These are phyloP conservation scores for Hymenoscyphus repandus DNA, from an alignment of 2,329 filamentous ascomycete genomes.

Conservation along the genomic window DNA sequence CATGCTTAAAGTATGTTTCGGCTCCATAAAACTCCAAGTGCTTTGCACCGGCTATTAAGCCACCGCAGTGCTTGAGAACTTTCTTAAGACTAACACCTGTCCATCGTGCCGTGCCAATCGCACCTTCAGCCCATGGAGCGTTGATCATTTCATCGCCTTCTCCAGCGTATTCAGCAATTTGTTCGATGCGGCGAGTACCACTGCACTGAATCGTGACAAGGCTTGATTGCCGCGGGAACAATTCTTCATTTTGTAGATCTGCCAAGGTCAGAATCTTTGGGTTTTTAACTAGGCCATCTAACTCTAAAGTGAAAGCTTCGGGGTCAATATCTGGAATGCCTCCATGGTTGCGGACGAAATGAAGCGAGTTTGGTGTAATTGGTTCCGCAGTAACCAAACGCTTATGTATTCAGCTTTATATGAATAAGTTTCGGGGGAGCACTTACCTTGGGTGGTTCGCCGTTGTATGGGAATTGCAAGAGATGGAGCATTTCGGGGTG, in stretches of 20 bases:
- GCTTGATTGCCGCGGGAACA: constrained; percentile 33
- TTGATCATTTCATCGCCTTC: constrained; percentile 58
- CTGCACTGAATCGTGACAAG: constrained; percentile 61
- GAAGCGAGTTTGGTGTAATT: constrained; percentile 56
- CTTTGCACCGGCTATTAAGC: constrained; percentile 46
- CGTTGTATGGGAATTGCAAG: constrained; percentile 60
- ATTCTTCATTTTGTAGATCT: constrained; percentile 18
- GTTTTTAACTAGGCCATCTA: constrained; percentile 20
- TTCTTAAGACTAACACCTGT: constrained; percentile 62
- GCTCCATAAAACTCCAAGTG: constrained; percentile 66
- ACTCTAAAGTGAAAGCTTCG: constrained; percentile 37
- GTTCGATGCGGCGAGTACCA: constrained; percentile 64
- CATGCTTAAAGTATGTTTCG: constrained; percentile 68
- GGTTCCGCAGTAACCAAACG: constrained; percentile 47
- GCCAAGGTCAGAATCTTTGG: constrained; percentile 17
- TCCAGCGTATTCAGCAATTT: constrained; percentile 59
- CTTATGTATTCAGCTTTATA: constrained; percentile 24
- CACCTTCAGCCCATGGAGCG: constrained; percentile 55
- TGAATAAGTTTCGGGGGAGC: not conserved
- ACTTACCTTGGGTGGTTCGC: constrained; percentile 47
- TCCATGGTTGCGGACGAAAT: constrained; percentile 69
- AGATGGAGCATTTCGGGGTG: constrained; percentile 56
- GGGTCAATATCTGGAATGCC: constrained; percentile 62
- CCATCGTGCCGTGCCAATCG: constrained; percentile 61
- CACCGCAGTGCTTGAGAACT: constrained; percentile 65